Evolutionary conservation across 495 filamentous ascomycete species (phyloP).

Genomic region (Eremomyces bilateralis): DNA sequence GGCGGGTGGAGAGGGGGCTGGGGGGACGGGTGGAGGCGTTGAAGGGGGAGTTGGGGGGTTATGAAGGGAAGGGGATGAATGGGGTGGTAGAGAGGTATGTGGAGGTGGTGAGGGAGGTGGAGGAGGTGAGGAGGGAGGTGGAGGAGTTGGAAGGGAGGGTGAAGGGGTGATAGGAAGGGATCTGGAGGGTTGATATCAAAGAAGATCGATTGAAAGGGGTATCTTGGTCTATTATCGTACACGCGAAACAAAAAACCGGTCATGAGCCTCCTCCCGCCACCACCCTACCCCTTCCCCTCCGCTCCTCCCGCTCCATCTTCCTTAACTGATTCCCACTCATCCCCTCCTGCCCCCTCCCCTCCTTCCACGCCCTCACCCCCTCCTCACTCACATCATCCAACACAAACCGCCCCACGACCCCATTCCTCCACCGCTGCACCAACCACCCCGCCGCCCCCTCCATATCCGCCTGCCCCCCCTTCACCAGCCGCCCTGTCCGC

Average conservation of each 20-base stretch:
- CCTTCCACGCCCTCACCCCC: constrained; percentile 18
- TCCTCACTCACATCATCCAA: constrained; percentile 56
- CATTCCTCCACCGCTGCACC: constrained; percentile 64
- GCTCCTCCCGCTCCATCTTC: no score
- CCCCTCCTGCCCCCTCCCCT: not conserved
- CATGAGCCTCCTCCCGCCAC: no score
- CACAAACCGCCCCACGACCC: constrained; percentile 52
- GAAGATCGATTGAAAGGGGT: no score
- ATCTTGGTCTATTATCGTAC: no score
- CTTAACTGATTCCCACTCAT: no score
- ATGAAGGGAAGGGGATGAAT: no score
- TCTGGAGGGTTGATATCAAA: no score
- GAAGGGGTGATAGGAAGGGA: not conserved
- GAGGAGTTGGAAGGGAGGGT: not conserved
- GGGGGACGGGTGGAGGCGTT: no score
- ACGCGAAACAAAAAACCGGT: no score
- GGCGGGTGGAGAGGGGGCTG: no score
- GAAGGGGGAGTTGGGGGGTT: no score
- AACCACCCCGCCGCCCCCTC: constrained; percentile 65
- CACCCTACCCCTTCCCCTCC: no score
- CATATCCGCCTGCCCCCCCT: constrained; percentile 48
- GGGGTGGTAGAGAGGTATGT: not conserved
- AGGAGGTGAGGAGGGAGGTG: constrained; percentile 1
- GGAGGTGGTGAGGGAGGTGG: not conserved
- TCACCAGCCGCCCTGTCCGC: constrained; percentile 53